Conservation (phyloP, 2,329 filamentous ascomycete genomes). For the Dothistroma septosporum region DNA sequence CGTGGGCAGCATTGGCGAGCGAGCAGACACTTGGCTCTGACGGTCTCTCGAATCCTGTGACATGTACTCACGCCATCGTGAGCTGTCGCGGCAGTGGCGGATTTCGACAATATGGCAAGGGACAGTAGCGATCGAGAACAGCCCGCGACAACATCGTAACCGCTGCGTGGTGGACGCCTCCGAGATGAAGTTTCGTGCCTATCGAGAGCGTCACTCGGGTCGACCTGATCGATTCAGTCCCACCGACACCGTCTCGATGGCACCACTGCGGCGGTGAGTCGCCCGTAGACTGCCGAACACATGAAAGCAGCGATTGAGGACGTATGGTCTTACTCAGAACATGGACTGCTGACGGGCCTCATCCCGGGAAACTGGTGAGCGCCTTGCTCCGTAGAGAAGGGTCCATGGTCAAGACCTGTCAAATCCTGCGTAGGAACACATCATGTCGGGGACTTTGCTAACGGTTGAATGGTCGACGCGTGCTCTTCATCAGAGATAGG, state of each 20-base stretch:
- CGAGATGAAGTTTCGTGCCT: not conserved
- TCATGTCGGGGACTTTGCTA: not conserved
- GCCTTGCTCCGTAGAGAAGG: not conserved
- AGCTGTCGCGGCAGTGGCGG: not conserved
- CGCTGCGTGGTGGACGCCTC: not conserved
- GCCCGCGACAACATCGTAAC: not conserved
- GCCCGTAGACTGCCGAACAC: not conserved
- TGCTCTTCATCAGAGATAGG: not conserved
- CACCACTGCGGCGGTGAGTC: not conserved
- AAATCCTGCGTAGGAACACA: not conserved
- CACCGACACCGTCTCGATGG: not conserved
- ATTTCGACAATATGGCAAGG: not conserved
- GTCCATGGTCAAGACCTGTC: not conserved
- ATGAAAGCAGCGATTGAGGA: not conserved
- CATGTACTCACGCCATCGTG: not conserved
- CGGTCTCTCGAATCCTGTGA: not conserved
- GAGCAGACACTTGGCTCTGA: not conserved
- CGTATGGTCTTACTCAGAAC: not conserved
- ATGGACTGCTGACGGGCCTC: not conserved
- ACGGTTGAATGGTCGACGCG: not conserved
- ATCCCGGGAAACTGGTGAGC: not conserved
- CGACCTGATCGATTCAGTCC: not conserved
- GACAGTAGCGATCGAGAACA: not conserved
- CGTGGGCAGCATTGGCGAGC: not conserved
- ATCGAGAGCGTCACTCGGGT: not conserved